Base-by-base conservation (phyloP, 2,329 filamentous ascomycete genomes). In the Karstenula rhodostoma region DNA sequence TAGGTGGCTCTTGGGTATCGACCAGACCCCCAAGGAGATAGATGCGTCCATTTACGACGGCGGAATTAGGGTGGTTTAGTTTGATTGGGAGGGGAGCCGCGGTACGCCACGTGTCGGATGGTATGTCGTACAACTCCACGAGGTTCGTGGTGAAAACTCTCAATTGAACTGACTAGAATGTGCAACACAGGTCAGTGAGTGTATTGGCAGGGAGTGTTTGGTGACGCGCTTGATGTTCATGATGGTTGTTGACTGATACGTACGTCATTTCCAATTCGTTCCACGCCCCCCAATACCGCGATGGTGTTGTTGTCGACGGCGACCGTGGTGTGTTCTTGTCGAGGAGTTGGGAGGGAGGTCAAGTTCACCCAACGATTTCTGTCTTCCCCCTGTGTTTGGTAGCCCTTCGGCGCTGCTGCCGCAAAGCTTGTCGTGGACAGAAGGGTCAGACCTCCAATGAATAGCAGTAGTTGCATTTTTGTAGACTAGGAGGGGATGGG, bases 21-120 rank as follows among this genome's bases (percentile, higher is more conserved):
- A 33, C 42, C 0, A 66, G 25, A 2, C 64, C 61, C 10, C 64
- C 61, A 10, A 66, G 56, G 13, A 64, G 29, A 46, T 59, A 64
- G 23, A 66, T 60, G 17, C 56, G 53, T 1, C 47, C 56, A 48
- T 64, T 52, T 19, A 54, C 33, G 32, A 51, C 49, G n/a, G 59
- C 59, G 25, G 37, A 53, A 27, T 64, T 64, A 42, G 56, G 52
- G 35, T 66, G 64, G 37, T 66, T 58, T 15, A 62, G 44, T n/a
- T 44, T 25, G 8, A 43, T 44, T 27, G 61, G 61, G 15, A 60
- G n/a, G 1, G 61, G 59, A 13, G 64, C 49, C 15, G 22, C 40
- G 32, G 54, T 42, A 17, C 22, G 33, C 64, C 64, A 66, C 15
- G 42, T 60, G 19, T 61, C 47, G 23, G 50, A 33, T 25, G 49